These are phyloP conservation scores for Phalaenopsis aphrodite DNA, from an alignment of 106 monocot species.

Conservation along the genomic window DNA sequence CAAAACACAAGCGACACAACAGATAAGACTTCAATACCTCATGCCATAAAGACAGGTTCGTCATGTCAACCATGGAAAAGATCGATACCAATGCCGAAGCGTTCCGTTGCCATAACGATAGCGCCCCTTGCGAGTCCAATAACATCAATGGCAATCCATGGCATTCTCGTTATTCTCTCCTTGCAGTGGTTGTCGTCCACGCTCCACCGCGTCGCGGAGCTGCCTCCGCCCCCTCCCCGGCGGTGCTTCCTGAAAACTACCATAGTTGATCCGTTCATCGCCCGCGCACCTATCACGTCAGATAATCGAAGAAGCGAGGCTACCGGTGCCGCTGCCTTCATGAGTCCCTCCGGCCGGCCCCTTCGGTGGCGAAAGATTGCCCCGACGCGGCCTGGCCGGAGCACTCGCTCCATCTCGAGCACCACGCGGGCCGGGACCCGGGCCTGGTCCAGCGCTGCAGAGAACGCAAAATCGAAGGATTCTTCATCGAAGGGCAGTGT, in stretches of 20 bases:
- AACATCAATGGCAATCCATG: background rate
- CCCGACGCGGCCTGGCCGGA: constrained; percentile 29
- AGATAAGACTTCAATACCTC: background rate
- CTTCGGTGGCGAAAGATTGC: constrained; percentile 10
- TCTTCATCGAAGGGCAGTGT: constrained; percentile 17
- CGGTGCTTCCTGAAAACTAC: constrained; percentile 26
- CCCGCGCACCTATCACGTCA: constrained; percentile 20
- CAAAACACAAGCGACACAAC: background rate
- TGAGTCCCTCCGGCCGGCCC: constrained; percentile 10
- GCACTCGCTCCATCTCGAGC: constrained; percentile 34
- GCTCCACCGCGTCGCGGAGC: background rate
- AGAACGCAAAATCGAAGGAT: constrained; percentile 28
- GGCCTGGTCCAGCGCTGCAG: constrained; percentile 25
- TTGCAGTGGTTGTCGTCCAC: background rate
- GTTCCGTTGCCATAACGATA: background rate
- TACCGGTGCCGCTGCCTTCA: constrained; percentile 26
- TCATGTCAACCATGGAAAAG: background rate
- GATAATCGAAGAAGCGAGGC: constrained; percentile 24
- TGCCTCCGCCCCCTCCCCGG: background rate
- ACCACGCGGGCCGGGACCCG: constrained; percentile 33
- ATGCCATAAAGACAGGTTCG: background rate
- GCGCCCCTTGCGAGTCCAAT: background rate
- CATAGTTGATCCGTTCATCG: constrained; percentile 19
- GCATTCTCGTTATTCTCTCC: background rate
- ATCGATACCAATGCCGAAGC: background rate